These are phyloP conservation scores for Melocanna baccifera DNA, from an alignment of 176 grass and related monocot genomes.

Conservation along the genomic window DNA sequence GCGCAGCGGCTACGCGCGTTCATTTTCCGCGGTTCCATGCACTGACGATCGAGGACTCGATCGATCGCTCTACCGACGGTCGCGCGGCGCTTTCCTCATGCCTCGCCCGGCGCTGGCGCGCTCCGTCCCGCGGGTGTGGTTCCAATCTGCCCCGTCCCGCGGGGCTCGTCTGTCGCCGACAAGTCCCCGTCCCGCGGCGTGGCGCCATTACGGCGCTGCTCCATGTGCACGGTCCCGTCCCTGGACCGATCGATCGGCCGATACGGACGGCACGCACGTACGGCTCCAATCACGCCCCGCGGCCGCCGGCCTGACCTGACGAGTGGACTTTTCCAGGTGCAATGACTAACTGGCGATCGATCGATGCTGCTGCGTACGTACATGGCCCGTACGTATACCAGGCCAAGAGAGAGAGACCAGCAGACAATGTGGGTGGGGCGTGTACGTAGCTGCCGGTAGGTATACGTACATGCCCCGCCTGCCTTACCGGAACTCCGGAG, in stretches of 20 bases:
- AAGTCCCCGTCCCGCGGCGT: slow-evolving; percentile 35
- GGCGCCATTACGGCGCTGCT: slow-evolving; percentile 29
- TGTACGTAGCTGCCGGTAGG: neutral
- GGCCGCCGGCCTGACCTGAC: neutral
- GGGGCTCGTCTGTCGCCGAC: slow-evolving; percentile 21
- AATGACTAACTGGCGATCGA: neutral
- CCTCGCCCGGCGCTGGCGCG: neutral
- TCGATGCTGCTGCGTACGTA: neutral
- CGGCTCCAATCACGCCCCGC: neutral
- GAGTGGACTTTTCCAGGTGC: neutral
- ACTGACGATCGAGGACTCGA: neutral
- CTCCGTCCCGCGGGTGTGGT: neutral
- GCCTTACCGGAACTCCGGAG: neutral
- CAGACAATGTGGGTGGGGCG: neutral
- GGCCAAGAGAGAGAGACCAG: neutral
- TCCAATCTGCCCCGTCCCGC: neutral
- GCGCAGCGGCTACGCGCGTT: neutral
- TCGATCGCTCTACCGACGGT: neutral
- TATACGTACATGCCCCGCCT: neutral
- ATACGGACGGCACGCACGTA: neutral
- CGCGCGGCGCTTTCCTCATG: neutral
- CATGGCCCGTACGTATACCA: no score
- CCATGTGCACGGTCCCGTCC: neutral
- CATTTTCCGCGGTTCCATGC: neutral
- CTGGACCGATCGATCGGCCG: neutral